These are phyloP conservation scores for Lactarius indigo DNA, from an alignment of 768 basidiomycete genomes.

Conservation along the genomic window DNA sequence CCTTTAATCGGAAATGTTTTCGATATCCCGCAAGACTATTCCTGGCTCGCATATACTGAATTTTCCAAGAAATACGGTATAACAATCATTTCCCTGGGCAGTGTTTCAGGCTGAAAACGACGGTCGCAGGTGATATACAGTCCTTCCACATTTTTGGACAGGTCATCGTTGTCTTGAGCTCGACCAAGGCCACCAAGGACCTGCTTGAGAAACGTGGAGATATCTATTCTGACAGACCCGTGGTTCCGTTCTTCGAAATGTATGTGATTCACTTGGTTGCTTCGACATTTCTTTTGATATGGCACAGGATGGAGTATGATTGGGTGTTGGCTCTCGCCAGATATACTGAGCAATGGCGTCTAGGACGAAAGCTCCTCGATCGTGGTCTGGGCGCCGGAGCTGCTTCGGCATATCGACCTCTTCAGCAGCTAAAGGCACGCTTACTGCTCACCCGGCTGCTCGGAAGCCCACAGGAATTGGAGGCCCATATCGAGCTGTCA, in stretches of 20 bases:
- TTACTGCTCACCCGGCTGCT: conserved; percentile 4
- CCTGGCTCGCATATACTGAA: conserved; percentile 10
- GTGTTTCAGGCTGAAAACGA: not conserved
- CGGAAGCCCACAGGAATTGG: not conserved
- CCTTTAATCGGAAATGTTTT: conserved; percentile 13
- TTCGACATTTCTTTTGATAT: not conserved
- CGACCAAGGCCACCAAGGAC: conserved; percentile 41
- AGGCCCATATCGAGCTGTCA: conserved; percentile 3
- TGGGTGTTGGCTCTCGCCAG: not conserved
- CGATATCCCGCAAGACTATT: conserved; percentile 11
- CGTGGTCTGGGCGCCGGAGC: conserved; percentile 2
- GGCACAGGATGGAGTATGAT: not conserved
- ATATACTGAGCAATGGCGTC: not conserved
- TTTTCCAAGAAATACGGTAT: not conserved
- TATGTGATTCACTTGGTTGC: not conserved
- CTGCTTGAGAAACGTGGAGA: conserved; percentile 51
- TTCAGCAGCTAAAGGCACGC: conserved; percentile 5
- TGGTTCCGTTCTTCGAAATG: conserved; percentile 4
- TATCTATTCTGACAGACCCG: conserved; percentile 25
- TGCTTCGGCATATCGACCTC: not conserved
- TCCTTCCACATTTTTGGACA: conserved; percentile 40
- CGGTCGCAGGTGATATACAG: not conserved
- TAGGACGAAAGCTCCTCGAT: conserved; percentile 10
- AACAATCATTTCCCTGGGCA: not conserved
- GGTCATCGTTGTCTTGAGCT: conserved; percentile 49